phyloP scores from a whole-genome alignment of 768 basidiomycete genomes.

The Kwoniella sp. region DNA sequence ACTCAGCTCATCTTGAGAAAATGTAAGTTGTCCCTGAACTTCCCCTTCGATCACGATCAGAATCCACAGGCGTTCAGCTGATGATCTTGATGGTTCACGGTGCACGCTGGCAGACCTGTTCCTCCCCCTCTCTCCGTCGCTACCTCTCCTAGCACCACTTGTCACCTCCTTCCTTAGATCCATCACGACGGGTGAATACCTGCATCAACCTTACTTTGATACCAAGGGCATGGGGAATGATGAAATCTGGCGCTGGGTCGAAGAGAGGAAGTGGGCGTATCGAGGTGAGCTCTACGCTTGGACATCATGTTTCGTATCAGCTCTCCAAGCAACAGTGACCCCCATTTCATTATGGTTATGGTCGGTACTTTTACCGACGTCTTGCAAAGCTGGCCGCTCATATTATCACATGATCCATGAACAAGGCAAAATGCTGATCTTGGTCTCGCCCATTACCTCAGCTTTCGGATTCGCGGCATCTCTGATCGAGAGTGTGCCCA shows the following conservation, averaged over 20 bases:
- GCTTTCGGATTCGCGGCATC: constrained; percentile 85
- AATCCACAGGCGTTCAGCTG: no score
- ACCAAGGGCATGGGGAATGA: constrained; percentile 76
- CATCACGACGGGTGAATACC: constrained; percentile 55
- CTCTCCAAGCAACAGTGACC: no score
- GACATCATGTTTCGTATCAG: no score
- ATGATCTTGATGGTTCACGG: neutral
- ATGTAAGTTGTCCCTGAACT: constrained; percentile 35
- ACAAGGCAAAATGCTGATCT: no score
- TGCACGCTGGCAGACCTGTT: constrained; percentile 41
- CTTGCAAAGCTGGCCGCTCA: no score
- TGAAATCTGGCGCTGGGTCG: constrained; percentile 74
- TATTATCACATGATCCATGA: no score
- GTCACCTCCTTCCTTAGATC: constrained; percentile 55
- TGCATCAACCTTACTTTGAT: constrained; percentile 70
- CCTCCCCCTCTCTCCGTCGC: constrained; percentile 52
- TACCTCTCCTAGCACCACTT: constrained; percentile 55
- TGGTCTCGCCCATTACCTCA: constrained; percentile 44
- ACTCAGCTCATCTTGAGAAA: constrained; percentile 51
- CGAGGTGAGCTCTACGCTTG: constrained; percentile 60
- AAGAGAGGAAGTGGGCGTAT: constrained; percentile 89
- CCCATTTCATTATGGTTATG: no score
- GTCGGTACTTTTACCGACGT: no score
- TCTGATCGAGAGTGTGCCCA: constrained; percentile 75
- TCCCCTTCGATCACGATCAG: neutral